Base-by-base conservation (phyloP, 805 yeast genomes). In the Priceomyces castillae region DNA sequence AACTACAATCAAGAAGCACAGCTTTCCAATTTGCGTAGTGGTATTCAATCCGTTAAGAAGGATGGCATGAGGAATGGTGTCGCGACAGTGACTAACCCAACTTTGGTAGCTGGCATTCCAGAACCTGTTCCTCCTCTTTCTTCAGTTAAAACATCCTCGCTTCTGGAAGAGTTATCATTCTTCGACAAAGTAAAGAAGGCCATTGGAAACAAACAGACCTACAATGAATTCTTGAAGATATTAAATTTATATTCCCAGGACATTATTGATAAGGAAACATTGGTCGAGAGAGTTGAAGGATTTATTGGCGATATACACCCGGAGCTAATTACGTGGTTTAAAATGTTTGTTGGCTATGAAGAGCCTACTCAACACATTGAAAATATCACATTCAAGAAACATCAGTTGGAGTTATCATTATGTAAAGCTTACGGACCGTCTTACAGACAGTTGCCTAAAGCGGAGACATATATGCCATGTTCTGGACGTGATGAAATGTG, bases 401-500 rank as follows among this genome's bases (percentile, higher is more conserved):
- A 92, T 59, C 90, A 86, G 53, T 71, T 94, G 47, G 98, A 94
- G 57, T 75, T 94, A 44, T 82, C 92, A 23, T 74, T 88, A 55
- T 94, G 98, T 68, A 88, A 94, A 62, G 86, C 96, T 3, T 88
- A 87, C 58, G 98, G 98, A 9, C 97, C 98, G 15, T 86, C 96
- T 35, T 94, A 94, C 64, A 81, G 97, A 58, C 80, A 86, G 56
- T 74, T 92, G 42, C 99, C 99, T 20, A 90, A 90, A 56, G 80
- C 94, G 0, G 98, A 92, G 62, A 88, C 96, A 0, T 86, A 81
- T 58, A 90, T 90, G 96, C 97, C 98, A 17, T 92, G 98, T 56
- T 86, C 96, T 7, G 99, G 99, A 14, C 81, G 99, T 56, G 99
- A 94, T 65, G 98, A 92, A 56, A 86, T 94, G 90, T 94, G 99